Evolutionary conservation across 2,329 filamentous ascomycete species (phyloP), one percentile per base, ranked within the genome.

Genomic region (Chaetoscypha palmicola): DNA sequence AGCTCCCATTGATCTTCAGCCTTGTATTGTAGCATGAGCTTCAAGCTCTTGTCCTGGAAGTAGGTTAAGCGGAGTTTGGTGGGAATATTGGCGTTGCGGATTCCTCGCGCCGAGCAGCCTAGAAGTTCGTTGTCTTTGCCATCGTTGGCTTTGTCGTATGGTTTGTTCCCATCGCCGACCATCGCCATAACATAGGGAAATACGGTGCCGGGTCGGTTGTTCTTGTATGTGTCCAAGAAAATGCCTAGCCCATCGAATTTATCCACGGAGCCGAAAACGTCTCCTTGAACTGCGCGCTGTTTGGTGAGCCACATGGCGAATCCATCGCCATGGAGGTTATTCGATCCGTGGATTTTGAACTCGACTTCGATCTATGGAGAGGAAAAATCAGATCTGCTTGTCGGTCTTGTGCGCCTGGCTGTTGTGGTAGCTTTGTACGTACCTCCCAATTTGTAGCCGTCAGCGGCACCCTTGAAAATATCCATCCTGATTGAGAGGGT

Each of bases 101-200:
- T 80, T 51, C 91, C 91, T 48, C 92, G 81, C 46, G 90, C 91
- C 67, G 91, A 96, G 73, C 92, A 98, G 47, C 92, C 92, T 41
- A 89, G 90, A 49, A 96, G 73, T 68, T 98, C 92, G 58, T 86
- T 89, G 45, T 80, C 77, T 73, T 96, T 97, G 63, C 92, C 92
- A 61, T 98, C 92, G 59, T 90, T 90, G 58, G 82, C 81, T 70
- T 96, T 89, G 71, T 97, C 89, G 68, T 98, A 98, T 11, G 72
- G 64, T 5, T 84, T 94, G 62, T 88, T 73, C 50, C 92, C 91
- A 64, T 98, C 92, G 48, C 92, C 92, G 55, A 89, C 74, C 92
- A 97, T 97, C 51, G 90, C 91, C 90, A 97, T 96, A 59, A 98
- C 84, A 62, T 95, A 96, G 39, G 92, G 92, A 68, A 98, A 98